These are phyloP conservation scores for Arabidopsis arenosa DNA, from an alignment of 345 rosid genomes.

Conservation along the genomic window DNA sequence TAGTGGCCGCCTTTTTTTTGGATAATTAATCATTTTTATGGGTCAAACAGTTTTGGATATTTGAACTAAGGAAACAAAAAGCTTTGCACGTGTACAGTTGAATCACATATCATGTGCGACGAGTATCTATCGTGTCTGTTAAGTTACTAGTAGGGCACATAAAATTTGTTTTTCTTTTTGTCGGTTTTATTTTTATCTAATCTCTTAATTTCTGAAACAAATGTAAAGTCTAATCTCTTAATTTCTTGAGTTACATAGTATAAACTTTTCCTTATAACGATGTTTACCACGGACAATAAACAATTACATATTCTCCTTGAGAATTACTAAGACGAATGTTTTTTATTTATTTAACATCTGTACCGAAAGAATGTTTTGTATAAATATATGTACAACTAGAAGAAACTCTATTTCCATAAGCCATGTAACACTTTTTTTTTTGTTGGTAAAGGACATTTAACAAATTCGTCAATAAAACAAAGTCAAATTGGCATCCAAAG, in stretches of 20 bases:
- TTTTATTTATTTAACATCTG: neutral
- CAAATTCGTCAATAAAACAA: slow-evolving; percentile 1
- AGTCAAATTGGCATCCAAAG: slow-evolving; percentile 27
- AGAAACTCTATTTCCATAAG: slow-evolving; percentile 15
- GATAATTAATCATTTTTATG: neutral
- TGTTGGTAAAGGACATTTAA: slow-evolving; percentile 6
- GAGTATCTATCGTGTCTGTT: slow-evolving; percentile 25
- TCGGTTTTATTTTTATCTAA: neutral
- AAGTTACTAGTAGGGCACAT: neutral
- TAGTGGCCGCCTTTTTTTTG: slow-evolving; percentile 1
- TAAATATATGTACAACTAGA: neutral
- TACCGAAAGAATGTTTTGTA: neutral
- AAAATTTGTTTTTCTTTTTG: neutral
- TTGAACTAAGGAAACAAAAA: slow-evolving; percentile 1
- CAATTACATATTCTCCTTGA: neutral
- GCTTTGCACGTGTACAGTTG: slow-evolving; percentile 32
- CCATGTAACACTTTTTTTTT: neutral
- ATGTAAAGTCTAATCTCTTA: too few species aligned
- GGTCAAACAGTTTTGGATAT: too few species aligned
- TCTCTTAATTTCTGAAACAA: too few species aligned
- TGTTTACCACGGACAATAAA: too few species aligned
- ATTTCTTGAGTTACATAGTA: too few species aligned
- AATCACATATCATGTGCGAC: slow-evolving; percentile 27
- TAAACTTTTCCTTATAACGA: too few species aligned
- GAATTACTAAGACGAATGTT: neutral